Evolutionary conservation across 352 stramenopile species (phyloP), one percentile per base, ranked within the genome.

Genomic region (Blastocystis sp.): DNA sequence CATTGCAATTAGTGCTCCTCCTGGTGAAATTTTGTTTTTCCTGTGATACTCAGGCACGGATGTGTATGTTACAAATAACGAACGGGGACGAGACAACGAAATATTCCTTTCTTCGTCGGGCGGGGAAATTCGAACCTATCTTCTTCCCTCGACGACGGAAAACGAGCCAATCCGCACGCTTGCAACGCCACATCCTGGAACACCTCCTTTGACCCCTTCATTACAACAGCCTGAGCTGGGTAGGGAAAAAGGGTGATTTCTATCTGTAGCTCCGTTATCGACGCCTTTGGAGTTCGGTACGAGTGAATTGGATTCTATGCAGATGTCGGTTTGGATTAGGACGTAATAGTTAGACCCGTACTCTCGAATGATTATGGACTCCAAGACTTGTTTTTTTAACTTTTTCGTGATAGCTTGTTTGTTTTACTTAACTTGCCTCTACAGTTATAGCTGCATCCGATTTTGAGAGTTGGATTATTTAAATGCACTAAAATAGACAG

Each of bases 61-160:
- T 41, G 73, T 84, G 0, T 84, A 84, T 53, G 73, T 84, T n/a
- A 84, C 73, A 15, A 84, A 84, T 29, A 84, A 84, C 41, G 50
- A 68, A 34, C 23, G 29, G 34, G 73, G 73, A 18, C 13, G 73
- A 66, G 73, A 84, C 56, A 84, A 84, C 39, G 73, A 84, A 45
- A 84, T 84, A 50, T 84, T 84, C 47, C 15, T 84, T 15, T 84
- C 73, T 34, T 84, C 73, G 1, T 64, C 73, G 0, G 54, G 73
- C 6, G 73, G 73, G 26, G 47, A 84, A 47, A 84, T 84, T 41
- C 73, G 73, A n/a, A 84, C 73, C 18, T 84, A 84, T 53, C 50
- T 84, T 6, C 50, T 84, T 13, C 73, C 73, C 50, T 84, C 73
- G 0, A 45, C 15, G 18, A 45, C 29, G 2, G 39, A 68, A 63